Percentiles rank a stretch among this genome's conserved stretches.
Evolutionary conservation across 1,139 yeast species (phyloP).

Genomic region (Pichia sp.): DNA sequence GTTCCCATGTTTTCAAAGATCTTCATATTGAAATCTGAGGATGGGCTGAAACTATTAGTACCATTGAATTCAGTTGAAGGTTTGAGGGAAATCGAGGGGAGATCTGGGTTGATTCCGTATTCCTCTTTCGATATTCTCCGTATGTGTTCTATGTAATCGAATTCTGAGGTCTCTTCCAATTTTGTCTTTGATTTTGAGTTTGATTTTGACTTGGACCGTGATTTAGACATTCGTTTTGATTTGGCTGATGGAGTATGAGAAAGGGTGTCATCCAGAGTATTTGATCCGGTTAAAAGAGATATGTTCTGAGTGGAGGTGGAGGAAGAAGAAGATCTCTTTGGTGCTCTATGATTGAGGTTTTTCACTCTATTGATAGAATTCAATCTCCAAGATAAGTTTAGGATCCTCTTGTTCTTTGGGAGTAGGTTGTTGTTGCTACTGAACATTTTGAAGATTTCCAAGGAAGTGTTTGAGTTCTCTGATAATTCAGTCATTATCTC

Average conservation of each 20-base stretch:
- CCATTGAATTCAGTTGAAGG: no score
- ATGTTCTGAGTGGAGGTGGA: no score
- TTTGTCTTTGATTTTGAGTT: neutral
- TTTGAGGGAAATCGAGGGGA: no score
- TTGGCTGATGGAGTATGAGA: no score
- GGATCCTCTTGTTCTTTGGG: slow-evolving; percentile 27
- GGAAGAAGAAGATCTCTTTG: no score
- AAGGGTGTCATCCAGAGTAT: no score
- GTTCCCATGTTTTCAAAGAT: slow-evolving; percentile 9
- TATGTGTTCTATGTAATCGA: slow-evolving; percentile 30
- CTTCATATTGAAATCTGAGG: slow-evolving; percentile 2
- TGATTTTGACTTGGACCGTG: slow-evolving; percentile 11
- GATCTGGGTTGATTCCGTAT: slow-evolving; percentile 22
- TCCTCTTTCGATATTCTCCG: slow-evolving; percentile 28
- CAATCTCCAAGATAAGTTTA: slow-evolving; percentile 28
- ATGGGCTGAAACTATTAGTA: no score
- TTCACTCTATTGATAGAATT: slow-evolving; percentile 24
- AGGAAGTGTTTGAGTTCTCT: slow-evolving; percentile 22
- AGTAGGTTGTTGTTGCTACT: slow-evolving; percentile 25
- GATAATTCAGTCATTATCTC: slow-evolving; percentile 23
- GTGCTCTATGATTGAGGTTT: no score
- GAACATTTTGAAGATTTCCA: slow-evolving; percentile 28
- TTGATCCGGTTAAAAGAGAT: no score
- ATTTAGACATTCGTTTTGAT: neutral
- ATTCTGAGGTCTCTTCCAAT: slow-evolving; percentile 17